Conservation (phyloP, 2,329 filamentous ascomycete species). For the Sporothrix euskadiensis region DNA sequence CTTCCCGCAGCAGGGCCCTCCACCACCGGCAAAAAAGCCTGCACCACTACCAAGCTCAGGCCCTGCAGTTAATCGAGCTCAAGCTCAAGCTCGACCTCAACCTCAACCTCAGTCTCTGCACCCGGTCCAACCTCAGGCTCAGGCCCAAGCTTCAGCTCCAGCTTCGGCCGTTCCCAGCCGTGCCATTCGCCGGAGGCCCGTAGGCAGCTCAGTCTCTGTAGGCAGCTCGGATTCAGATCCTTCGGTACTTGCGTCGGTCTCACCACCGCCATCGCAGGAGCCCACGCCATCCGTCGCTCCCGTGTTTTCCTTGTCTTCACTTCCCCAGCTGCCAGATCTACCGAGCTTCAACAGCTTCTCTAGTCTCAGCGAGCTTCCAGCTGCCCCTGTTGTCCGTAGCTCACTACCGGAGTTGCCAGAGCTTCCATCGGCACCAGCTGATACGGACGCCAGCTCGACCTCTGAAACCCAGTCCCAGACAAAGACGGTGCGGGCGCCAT, state of each 20-base stretch:
- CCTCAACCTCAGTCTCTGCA: neutral
- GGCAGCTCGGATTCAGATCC: conserved; percentile 16
- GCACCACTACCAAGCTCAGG: neutral
- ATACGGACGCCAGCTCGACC: neutral
- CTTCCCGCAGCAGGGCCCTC: conserved; percentile 19
- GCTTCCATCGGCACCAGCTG: neutral
- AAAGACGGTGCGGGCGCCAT: conserved; percentile 30
- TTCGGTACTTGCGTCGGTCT: neutral
- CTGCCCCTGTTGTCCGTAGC: neutral
- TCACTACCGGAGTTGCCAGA: conserved; percentile 5
- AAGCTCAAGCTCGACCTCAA: neutral
- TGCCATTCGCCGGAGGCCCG: conserved; percentile 26
- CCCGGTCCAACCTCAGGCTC: neutral
- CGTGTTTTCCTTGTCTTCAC: neutral
- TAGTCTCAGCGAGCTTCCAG: neutral
- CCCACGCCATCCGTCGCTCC: neutral
- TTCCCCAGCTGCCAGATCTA: conserved; percentile 25
- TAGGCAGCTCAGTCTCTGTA: conserved; percentile 13
- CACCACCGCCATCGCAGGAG: neutral
- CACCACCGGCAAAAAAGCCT: conserved; percentile 7
- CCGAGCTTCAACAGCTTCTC: conserved; percentile 17
- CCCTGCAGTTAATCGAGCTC: neutral
- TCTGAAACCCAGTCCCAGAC: conserved; percentile 32
- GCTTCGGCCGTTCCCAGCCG: neutral
- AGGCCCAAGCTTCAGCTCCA: neutral